phyloP scores from a whole-genome alignment of 2,329 filamentous ascomycete species.

The Metarhizium brunneum region DNA sequence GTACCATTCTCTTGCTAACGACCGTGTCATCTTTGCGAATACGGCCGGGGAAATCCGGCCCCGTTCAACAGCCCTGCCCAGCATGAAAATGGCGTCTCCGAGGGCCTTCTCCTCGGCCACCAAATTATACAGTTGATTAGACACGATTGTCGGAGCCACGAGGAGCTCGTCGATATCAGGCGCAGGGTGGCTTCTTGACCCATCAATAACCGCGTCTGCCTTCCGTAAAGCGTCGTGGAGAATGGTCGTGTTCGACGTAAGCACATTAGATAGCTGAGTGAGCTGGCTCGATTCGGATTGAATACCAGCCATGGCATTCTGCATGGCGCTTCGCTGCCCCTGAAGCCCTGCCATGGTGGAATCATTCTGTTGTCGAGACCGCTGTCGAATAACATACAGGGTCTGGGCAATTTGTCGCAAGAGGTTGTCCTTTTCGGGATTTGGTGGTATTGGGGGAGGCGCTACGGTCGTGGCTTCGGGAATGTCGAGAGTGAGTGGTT shows the following conservation, averaged over 20 bases:
- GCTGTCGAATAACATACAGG: slow-evolving; percentile 59
- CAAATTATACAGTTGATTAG: slow-evolving; percentile 81
- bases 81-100: slow-evolving; percentile 76
- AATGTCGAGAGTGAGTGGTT: slow-evolving; percentile 42
- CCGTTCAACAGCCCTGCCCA: slow-evolving; percentile 64
- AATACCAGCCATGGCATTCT: slow-evolving; percentile 57
- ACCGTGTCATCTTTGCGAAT: slow-evolving; percentile 70
- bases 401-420: slow-evolving; percentile 65
- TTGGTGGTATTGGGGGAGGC: slow-evolving; percentile 83
- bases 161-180: slow-evolving; percentile 84
- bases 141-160: slow-evolving; percentile 88
- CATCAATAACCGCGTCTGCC: slow-evolving; percentile 69
- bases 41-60: slow-evolving; percentile 62
- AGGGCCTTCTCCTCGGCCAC: slow-evolving; percentile 84
- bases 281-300: slow-evolving; percentile 67
- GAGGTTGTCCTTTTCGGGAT: slow-evolving; percentile 88
- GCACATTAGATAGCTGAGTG: slow-evolving; percentile 57
- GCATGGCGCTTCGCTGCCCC: slow-evolving; percentile 72
- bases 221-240: slow-evolving; percentile 67
- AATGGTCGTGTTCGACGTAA: slow-evolving; percentile 70
- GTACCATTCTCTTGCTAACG: slow-evolving; percentile 70
- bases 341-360: slow-evolving; percentile 65
- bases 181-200: slow-evolving; percentile 57
- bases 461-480: slow-evolving; percentile 42
- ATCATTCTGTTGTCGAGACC: slow-evolving; percentile 61